These are phyloP conservation scores for Trifolium pratense DNA, from an alignment of 306 rosid genomes.

Conservation along the genomic window DNA sequence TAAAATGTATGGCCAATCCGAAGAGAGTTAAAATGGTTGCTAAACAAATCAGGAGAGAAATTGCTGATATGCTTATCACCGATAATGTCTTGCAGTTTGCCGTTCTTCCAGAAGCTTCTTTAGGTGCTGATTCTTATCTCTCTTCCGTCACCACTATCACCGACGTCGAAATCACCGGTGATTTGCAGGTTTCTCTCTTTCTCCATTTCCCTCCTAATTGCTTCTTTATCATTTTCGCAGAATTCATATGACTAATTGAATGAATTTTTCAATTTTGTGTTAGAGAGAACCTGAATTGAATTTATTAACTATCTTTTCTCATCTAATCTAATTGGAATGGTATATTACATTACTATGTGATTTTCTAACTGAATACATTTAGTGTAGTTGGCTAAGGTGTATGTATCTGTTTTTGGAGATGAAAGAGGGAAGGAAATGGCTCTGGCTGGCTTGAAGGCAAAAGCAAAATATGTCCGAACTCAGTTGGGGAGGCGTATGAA, in stretches of 20 bases:
- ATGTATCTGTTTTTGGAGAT: conserved; percentile 90
- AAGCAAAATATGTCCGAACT: conserved; percentile 84
- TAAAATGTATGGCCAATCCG: conserved; percentile 88
- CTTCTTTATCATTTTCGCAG: background rate
- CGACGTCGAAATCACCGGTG: conserved; percentile 83
- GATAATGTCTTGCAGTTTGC: conserved; percentile 80
- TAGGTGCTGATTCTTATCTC: conserved; percentile 86
- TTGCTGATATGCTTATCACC: conserved; percentile 87
- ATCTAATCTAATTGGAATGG: background rate
- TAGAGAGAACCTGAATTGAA: background rate
- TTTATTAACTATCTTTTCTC: background rate
- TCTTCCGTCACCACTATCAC: conserved; percentile 90
- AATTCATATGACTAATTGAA: too few species aligned
- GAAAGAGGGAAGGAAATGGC: conserved; percentile 95
- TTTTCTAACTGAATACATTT: conserved; percentile 6
- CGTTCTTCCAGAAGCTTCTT: conserved; percentile 85
- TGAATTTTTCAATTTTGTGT: too few species aligned
- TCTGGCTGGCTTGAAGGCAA: conserved; percentile 86
- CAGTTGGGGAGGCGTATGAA: conserved; percentile 86
- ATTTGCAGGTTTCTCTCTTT: conserved; percentile 69
- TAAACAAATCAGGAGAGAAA: conserved; percentile 85
- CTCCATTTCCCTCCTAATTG: background rate
- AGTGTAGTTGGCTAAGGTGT: conserved; percentile 81
- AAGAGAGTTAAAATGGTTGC: conserved; percentile 95
- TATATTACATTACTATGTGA: background rate